A percentile compares a stretch with the other conserved stretches of the same genome.
These are phyloP conservation scores for Graphiopsis chlorocephala DNA, from an alignment of 2,329 filamentous ascomycete species.

Conservation along the genomic window DNA sequence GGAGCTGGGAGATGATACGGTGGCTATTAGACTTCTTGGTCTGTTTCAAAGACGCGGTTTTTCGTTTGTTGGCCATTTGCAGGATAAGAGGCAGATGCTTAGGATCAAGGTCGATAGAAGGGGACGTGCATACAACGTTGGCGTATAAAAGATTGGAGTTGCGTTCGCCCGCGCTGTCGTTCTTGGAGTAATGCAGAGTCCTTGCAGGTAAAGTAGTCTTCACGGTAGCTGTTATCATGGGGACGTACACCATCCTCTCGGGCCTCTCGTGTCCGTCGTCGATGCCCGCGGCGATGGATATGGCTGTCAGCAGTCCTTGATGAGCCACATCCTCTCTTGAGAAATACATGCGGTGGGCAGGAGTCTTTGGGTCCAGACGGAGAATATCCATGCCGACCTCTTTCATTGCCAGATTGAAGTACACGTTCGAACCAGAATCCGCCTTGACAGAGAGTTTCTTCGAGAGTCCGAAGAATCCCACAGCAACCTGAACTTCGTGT, in stretches of 20 bases:
- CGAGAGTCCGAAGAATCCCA: constrained; percentile 85
- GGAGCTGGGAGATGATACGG: constrained; percentile 77
- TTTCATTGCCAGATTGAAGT: constrained; percentile 89
- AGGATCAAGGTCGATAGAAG: constrained; percentile 88
- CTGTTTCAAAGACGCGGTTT: not conserved
- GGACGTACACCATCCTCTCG: constrained; percentile 86
- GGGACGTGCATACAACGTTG: constrained; percentile 93
- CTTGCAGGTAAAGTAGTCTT: constrained; percentile 94
- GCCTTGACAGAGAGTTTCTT: constrained; percentile 71
- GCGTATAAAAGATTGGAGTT: constrained; percentile 97
- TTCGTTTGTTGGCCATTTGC: constrained; percentile 60
- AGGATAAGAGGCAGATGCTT: constrained; percentile 84
- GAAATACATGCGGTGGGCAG: constrained; percentile 98
- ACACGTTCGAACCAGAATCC: constrained; percentile 66
- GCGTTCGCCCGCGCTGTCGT: constrained; percentile 69
- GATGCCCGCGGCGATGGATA: constrained; percentile 87
- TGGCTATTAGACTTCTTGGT: constrained; percentile 43
- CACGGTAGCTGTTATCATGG: constrained; percentile 94
- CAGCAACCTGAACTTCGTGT: constrained; percentile 92
- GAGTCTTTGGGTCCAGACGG: constrained; percentile 84
- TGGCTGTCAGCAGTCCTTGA: constrained; percentile 85
- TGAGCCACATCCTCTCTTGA: constrained; percentile 88
- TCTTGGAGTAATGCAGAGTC: constrained; percentile 74
- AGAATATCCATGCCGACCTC: constrained; percentile 92
- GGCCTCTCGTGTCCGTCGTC: constrained; percentile 85